Evolutionary conservation across 192 early-diverging fungal species (phyloP), one percentile per base, ranked within the genome.

Genomic region (Chytriomyces sp.): DNA sequence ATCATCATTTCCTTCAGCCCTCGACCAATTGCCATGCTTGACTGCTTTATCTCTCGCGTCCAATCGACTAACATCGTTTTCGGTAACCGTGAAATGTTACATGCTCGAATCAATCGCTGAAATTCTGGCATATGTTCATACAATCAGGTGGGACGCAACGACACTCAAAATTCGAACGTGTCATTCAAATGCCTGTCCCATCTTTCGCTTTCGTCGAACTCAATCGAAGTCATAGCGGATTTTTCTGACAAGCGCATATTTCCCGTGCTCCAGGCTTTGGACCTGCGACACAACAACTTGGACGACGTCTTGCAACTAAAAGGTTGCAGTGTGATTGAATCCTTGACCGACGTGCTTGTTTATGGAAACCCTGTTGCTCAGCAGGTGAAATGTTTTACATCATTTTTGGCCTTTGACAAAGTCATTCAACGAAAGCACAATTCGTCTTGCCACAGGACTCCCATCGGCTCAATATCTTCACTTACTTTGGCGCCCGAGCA

Each of bases 291-390:
- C 23, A 86, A 86, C 65, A 82, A 82, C 48, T 79, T 86, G 7
- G 69, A 68, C 70, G 85, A 86, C 45, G 85, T 86, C 18, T 86
- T 75, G 50, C 83, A 86, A 59, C 28, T 84, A 9, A 81, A 79
- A 24, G 44, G 81, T 3, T 66, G 79, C 10, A 79, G 75, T 9
- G 61, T 57, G 9, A 50, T 86, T 49, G 71, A 65, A 61, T 67
- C 79, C 5, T 65, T 85, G 13, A 53, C 49, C 11, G 85, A 86
- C 5, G 61, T 86, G 7, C 35, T 49, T 44, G 72, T 86, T 10
- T 60, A 64, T 2, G 79, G 75, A 13, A 86, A 86, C 63, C 81
- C 83, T 13, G 64, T 84, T 23, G 77, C 81, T n/a, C 79, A 81
- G 47, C 67, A 75, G 50, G 84, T 84, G 53, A 18, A 71, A 68